phyloP scores from a whole-genome alignment of 306 rosid genomes.

The Fragaria ananassa region DNA sequence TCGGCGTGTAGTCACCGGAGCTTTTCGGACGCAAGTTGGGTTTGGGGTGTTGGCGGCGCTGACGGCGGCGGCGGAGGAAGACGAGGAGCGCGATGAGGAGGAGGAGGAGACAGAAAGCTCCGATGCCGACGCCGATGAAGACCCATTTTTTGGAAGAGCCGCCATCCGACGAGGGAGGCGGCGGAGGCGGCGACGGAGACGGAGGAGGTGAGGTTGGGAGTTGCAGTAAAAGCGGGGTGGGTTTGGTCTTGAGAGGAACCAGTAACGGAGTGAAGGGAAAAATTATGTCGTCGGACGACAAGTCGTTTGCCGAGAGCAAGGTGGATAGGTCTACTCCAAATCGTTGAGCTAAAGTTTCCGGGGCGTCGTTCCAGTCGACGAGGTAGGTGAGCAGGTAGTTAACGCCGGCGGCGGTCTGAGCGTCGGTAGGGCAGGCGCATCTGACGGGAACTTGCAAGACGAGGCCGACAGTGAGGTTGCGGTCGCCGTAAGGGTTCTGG shows the following conservation, averaged over 20 bases:
- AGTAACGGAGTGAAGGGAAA: slow-evolving; percentile 52
- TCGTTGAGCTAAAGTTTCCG: slow-evolving; percentile 20
- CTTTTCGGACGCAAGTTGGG: background rate
- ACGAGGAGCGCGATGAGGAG: slow-evolving; percentile 10
- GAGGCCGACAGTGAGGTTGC: slow-evolving; percentile 18
- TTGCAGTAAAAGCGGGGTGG: background rate
- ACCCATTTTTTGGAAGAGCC: slow-evolving; percentile 41
- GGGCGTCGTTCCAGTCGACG: slow-evolving; percentile 29
- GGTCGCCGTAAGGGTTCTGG: slow-evolving; percentile 28
- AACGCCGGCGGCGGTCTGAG: slow-evolving; percentile 41
- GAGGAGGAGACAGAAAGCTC: slow-evolving; percentile 26
- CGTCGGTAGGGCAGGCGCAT: slow-evolving; percentile 61
- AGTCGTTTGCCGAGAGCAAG: slow-evolving; percentile 44
- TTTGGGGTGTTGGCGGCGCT: background rate
- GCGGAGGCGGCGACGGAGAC: background rate
- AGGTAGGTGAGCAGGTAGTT: slow-evolving; percentile 50
- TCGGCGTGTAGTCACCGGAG: background rate
- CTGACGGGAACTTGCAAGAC: slow-evolving; percentile 45
- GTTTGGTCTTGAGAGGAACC: slow-evolving; percentile 36
- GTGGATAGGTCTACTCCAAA: slow-evolving; percentile 33
- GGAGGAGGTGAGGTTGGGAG: slow-evolving; percentile 17
- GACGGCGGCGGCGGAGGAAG: slow-evolving; percentile 15
- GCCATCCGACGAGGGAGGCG: slow-evolving; percentile 1
- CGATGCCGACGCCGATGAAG: slow-evolving; percentile 44
- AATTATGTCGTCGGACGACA: background rate